Base-by-base conservation (phyloP, 1,284 basidiomycete species). In the Ustilago hordei region DNA sequence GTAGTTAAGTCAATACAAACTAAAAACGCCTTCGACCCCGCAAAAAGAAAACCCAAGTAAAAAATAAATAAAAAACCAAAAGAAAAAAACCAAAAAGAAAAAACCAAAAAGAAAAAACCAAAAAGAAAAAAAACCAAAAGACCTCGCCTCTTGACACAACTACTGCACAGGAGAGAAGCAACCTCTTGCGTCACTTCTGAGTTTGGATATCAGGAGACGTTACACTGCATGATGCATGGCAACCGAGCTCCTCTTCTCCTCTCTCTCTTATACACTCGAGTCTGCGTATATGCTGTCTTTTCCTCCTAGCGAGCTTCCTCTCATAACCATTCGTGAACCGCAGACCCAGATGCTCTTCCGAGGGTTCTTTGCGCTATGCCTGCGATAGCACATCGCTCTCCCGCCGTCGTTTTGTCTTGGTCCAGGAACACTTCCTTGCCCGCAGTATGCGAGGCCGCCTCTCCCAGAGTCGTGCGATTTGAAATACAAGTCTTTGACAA, bases 121-220 rank as follows among this genome's bases (percentile, higher is more conserved):
- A 23, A n/a, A 19, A 19, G 19, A 19, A 19, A 19, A 19, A 19
- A 19, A 1, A 19, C n/a, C n/a, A 19, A 19, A 19, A 28, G 23
- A 28, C 23, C 23, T 28, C 23, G 3, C 23, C 23, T 28, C 23
- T 28, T 28, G 23, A 28, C 23, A 28, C 23, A 3, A 3, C 23
- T 28, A 2, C 23, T 28, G 23, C 23, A 28, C 23, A 28, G 23
- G 23, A 28, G 23, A 3, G 23, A 28, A 28, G 3, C 23, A 28
- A 28, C 34, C 52, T 36, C 34, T 13, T 54, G 8, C 48, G 48
- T 50, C 48, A 50, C 13, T n/a, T 50, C 45, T 36, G 57, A 50
- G 34, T 59, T 59, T 45, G 43, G 41, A 59, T 47, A 57, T 58
- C 45, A 59, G 57, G 23, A 48, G 57, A 59, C 34, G 43, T 34